Conservation (phyloP, 2,329 filamentous ascomycete species). For the Ophiostoma himal-ulmi region DNA sequence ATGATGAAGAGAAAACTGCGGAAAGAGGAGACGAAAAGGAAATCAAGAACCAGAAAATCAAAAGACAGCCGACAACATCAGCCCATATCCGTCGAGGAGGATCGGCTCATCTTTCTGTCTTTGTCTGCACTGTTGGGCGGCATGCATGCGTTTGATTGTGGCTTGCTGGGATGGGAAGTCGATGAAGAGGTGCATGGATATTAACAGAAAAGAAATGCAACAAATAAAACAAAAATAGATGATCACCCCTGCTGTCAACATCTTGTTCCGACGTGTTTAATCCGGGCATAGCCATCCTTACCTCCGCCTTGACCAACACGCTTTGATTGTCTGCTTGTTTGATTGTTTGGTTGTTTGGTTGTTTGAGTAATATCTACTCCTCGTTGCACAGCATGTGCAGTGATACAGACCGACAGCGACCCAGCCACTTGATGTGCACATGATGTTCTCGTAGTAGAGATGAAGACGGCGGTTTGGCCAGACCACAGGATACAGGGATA, state of each 20-base stretch:
- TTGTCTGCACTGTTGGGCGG: neutral
- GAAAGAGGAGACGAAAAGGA: neutral
- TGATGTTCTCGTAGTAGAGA: neutral
- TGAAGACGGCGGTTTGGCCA: too few species aligned
- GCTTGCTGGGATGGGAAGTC: neutral
- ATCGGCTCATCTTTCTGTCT: conserved; percentile 2
- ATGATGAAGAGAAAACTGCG: neutral
- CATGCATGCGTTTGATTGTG: neutral
- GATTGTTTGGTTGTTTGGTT: neutral
- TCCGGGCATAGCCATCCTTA: neutral
- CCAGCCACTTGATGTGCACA: neutral
- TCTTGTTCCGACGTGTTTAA: neutral
- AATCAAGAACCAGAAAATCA: too few species aligned
- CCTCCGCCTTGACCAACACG: neutral
- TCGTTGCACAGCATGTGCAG: neutral
- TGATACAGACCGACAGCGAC: neutral
- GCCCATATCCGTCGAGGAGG: neutral
- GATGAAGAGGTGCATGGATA: neutral
- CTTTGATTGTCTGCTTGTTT: neutral
- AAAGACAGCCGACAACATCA: neutral
- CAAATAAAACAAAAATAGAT: neutral
- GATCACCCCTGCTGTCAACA: neutral
- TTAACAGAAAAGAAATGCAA: neutral
- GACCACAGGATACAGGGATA: too few species aligned
- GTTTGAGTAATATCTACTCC: neutral